A percentile compares a stretch with the other conserved stretches of the same genome.
Evolutionary conservation across 1,284 basidiomycete genomes (phyloP).

Genomic region (Vanrija pseudolonga): DNA sequence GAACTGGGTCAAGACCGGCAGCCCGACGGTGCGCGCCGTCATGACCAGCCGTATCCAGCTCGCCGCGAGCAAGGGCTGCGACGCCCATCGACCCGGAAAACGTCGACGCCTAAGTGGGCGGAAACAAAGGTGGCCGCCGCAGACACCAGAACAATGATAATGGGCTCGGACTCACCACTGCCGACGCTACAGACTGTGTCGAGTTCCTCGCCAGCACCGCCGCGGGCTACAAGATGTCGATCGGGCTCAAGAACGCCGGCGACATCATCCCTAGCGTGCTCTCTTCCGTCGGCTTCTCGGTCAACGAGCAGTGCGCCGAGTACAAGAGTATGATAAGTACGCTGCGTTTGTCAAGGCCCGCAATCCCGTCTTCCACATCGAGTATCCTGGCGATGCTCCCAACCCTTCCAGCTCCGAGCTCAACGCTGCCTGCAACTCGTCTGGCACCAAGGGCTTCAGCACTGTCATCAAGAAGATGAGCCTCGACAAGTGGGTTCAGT

Average conservation of each 20-base stretch:
- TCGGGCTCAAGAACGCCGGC: slow-evolving; percentile 40
- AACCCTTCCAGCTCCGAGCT: not conserved
- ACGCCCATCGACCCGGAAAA: slow-evolving; percentile 46
- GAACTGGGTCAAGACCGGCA: slow-evolving; percentile 4
- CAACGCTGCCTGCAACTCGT: not conserved
- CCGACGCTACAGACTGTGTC: slow-evolving; percentile 36
- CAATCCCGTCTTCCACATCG: slow-evolving; percentile 35
- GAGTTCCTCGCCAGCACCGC: slow-evolving; percentile 28
- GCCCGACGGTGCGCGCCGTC: not conserved
- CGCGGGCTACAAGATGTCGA: slow-evolving; percentile 14
- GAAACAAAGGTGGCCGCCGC: slow-evolving; percentile 9
- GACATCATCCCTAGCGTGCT: slow-evolving; percentile 1
- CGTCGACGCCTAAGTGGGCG: slow-evolving; percentile 32
- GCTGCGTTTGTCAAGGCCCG: slow-evolving; percentile 22
- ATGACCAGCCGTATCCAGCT: slow-evolving; percentile 23
- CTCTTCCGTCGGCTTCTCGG: slow-evolving; percentile 2
- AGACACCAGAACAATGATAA: slow-evolving; percentile 3
- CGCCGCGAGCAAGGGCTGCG: slow-evolving; percentile 40
- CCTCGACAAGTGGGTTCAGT: slow-evolving; percentile 5
- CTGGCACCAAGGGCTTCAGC: not conserved
- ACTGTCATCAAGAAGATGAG: slow-evolving; percentile 5
- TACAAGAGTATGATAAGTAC: slow-evolving; percentile 28
- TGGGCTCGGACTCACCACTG: slow-evolving; percentile 10
- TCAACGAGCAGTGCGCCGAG: slow-evolving; percentile 12
- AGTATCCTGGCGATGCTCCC: slow-evolving; percentile 15